Percentiles rank a stretch among this genome's conserved stretches.
Evolutionary conservation across 805 yeast genomes (phyloP).

Genomic region (Starmerella riodocensis): DNA sequence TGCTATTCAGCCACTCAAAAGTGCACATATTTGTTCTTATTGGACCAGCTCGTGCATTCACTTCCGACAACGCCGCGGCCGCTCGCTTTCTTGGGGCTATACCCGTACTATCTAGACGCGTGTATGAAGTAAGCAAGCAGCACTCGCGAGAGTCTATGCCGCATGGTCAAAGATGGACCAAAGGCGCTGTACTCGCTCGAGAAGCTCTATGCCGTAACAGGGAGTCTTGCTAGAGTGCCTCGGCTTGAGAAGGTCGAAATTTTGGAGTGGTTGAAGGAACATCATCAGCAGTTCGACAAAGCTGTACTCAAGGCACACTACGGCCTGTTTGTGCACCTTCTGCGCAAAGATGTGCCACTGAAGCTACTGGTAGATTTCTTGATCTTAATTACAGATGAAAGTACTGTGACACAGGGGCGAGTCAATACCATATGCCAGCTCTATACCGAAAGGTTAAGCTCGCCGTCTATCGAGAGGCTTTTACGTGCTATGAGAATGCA

Average conservation of each 20-base stretch:
- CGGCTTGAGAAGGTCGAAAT: conserved; percentile 8
- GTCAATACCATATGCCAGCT: conserved; percentile 10
- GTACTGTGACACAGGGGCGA: conserved; percentile 13
- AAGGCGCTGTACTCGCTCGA: conserved; percentile 2
- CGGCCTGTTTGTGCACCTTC: conserved; percentile 12
- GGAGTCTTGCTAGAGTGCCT: conserved; percentile 8
- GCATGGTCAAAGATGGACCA: no score
- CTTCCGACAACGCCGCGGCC: no score
- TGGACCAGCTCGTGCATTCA: no score
- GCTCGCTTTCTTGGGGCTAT: no score
- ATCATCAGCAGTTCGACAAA: conserved; percentile 5
- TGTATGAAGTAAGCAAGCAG: no score
- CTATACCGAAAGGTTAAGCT: conserved; percentile 2
- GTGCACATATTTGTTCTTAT: no score
- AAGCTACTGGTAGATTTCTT: conserved; percentile 11
- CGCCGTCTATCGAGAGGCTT: conserved; percentile 16
- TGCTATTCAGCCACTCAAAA: no score
- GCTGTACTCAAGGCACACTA: conserved; percentile 5
- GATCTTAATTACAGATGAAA: conserved; percentile 5
- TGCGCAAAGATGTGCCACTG: conserved; percentile 9
- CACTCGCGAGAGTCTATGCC: no score
- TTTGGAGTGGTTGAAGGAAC: conserved; percentile 12
- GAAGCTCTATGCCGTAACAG: conserved; percentile 3
- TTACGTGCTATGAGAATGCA: conserved; percentile 5
- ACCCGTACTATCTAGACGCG: no score